phyloP scores from a whole-genome alignment of 139 green algal genomes.

The Pycnococcus provasolii region DNA sequence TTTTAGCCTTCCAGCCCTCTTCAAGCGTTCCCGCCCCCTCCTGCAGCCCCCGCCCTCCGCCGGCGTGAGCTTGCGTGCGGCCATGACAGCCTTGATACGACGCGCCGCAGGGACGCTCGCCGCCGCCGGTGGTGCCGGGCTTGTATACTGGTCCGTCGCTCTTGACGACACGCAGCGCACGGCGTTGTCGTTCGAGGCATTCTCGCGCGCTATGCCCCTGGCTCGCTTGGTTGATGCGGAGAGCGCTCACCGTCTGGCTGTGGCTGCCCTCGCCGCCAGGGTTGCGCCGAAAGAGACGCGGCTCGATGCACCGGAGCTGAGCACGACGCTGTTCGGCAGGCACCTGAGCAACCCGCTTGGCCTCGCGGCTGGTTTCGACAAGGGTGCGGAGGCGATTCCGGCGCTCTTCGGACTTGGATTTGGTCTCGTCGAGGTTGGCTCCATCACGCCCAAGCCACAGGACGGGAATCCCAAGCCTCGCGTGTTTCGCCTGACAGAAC shows the following conservation, averaged over 20 bases:
- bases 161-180: too few species aligned
- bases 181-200: constrained; percentile 1
- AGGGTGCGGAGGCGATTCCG: constrained; percentile 69
- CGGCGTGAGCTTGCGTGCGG: too few species aligned
- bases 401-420: constrained; percentile 75
- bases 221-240: constrained; percentile 69
- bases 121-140: too few species aligned
- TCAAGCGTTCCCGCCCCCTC: too few species aligned
- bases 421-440: constrained; percentile 83
- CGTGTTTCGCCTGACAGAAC: constrained; percentile 72
- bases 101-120: too few species aligned
- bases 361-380: constrained; percentile 95
- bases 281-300: constrained; percentile 57
- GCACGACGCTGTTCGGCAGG: constrained; percentile 28
- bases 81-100: too few species aligned
- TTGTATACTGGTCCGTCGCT: too few species aligned
- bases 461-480: constrained; percentile 84
- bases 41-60: too few species aligned
- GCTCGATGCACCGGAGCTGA: constrained; percentile 49
- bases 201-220: constrained; percentile 21
- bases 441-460: constrained; percentile 82
- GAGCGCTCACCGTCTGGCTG: constrained; percentile 55
- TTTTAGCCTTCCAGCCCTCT: too few species aligned
- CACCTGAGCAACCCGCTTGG: constrained; percentile 85
- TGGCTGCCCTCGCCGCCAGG: constrained; percentile 47